A percentile compares a stretch with the other conserved stretches of the same genome.
These are phyloP conservation scores for Lichenothelia convexa DNA, from an alignment of 495 filamentous ascomycete species.

Conservation along the genomic window DNA sequence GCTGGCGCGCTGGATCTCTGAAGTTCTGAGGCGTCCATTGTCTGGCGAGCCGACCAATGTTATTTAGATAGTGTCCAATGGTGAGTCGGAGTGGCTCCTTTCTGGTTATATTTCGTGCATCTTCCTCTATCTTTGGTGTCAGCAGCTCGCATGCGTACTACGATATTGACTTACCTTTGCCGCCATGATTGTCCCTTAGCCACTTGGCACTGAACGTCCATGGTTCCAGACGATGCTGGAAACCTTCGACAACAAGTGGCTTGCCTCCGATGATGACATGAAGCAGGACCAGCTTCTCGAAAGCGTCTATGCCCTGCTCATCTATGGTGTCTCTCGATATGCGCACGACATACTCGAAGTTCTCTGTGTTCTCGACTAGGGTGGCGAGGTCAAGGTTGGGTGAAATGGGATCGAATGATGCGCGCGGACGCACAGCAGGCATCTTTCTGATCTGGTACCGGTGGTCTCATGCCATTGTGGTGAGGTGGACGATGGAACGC, in stretches of 20 bases:
- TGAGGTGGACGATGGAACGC: too few relatives aligned
- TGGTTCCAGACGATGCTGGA: conserved; percentile 44
- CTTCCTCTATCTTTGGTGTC: conserved; percentile 26
- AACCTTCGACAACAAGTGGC: conserved; percentile 78
- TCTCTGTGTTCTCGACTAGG: conserved; percentile 57
- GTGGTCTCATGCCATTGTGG: too few relatives aligned
- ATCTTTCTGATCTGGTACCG: conserved; percentile 32
- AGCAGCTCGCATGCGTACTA: background rate
- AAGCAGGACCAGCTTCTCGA: conserved; percentile 60
- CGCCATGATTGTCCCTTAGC: conserved; percentile 53
- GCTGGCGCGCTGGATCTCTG: conserved; percentile 50
- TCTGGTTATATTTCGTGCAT: conserved; percentile 55
- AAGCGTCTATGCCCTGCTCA: conserved; percentile 47
- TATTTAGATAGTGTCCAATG: conserved; percentile 72
- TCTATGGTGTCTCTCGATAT: conserved; percentile 59
- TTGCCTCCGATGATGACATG: conserved; percentile 70
- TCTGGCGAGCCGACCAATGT: conserved; percentile 56
- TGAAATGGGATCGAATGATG: conserved; percentile 64
- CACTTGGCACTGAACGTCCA: conserved; percentile 63
- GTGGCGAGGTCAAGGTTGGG: conserved; percentile 58
- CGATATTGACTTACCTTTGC: conserved; percentile 58
- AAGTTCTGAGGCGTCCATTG: conserved; percentile 49
- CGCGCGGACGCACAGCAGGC: conserved; percentile 48
- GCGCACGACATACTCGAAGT: conserved; percentile 64
- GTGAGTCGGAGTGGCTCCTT: conserved; percentile 58